Evolutionary conservation across 2,329 filamentous ascomycete genomes (phyloP).

Genomic region (Fusarium foetens): DNA sequence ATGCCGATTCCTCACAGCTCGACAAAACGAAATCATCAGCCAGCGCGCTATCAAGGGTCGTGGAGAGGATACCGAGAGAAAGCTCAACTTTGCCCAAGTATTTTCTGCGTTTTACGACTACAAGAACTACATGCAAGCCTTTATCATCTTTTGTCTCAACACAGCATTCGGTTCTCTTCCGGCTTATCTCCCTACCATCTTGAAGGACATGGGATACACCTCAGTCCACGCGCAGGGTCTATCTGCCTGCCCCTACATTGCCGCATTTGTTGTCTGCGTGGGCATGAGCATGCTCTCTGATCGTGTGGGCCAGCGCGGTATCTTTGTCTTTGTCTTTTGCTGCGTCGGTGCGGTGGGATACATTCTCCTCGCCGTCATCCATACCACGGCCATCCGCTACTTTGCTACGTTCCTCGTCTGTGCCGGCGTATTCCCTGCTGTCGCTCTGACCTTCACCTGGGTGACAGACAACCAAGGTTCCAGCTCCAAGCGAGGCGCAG

Average conservation of each 20-base stretch:
- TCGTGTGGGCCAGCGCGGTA: neutral
- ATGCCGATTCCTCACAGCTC: slow-evolving; percentile 72
- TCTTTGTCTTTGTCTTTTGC: neutral
- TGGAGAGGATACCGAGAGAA: neutral
- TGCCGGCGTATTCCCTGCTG: slow-evolving; percentile 68
- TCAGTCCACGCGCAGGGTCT: neutral
- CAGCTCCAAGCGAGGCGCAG: slow-evolving; percentile 71
- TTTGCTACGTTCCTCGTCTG: slow-evolving; percentile 59
- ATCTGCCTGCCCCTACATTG: neutral
- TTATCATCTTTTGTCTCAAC: slow-evolving; percentile 57
- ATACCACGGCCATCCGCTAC: slow-evolving; percentile 66
- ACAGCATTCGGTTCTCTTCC: slow-evolving; percentile 56
- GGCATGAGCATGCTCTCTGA: neutral
- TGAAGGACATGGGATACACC: neutral
- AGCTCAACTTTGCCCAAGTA: slow-evolving; percentile 50
- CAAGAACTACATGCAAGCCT: slow-evolving; percentile 60
- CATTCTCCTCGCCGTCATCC: neutral
- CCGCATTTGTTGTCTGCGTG: neutral
- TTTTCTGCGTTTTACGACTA: slow-evolving; percentile 57
- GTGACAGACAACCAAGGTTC: slow-evolving; percentile 75
- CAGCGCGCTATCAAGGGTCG: neutral
- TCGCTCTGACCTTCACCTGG: slow-evolving; percentile 77
- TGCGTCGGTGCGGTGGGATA: neutral
- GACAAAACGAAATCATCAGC: neutral
- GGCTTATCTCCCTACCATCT: slow-evolving; percentile 61